Evolutionary conservation across 1,284 basidiomycete genomes (phyloP).

Genomic region (Rhodotorula sp.): DNA sequence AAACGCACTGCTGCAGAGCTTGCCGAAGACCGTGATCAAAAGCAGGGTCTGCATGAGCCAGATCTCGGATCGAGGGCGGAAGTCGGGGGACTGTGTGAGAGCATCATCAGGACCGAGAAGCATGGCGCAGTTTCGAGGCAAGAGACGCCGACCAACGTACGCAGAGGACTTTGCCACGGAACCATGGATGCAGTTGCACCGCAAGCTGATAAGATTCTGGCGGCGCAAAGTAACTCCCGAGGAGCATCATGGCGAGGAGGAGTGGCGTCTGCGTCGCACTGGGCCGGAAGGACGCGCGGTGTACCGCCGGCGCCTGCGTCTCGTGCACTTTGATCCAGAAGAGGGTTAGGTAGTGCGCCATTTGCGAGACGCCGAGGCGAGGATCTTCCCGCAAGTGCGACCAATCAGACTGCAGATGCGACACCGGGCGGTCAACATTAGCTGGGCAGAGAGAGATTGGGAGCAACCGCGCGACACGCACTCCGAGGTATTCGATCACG

Average conservation of each 20-base stretch:
- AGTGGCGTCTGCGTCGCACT: slow-evolving; percentile 26
- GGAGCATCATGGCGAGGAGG: slow-evolving; percentile 39
- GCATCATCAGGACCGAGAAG: too few species aligned
- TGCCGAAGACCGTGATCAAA: slow-evolving; percentile 36
- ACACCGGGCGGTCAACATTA: not conserved
- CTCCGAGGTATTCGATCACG: slow-evolving; percentile 38
- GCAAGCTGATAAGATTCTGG: slow-evolving; percentile 36
- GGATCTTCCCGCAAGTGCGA: slow-evolving; percentile 27
- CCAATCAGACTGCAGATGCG: slow-evolving; percentile 27
- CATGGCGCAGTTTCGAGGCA: not conserved
- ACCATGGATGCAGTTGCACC: slow-evolving; percentile 35
- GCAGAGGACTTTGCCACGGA: slow-evolving; percentile 41
- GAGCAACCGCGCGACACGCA: slow-evolving; percentile 5
- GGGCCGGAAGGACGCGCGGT: slow-evolving; percentile 37
- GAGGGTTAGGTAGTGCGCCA: slow-evolving; percentile 31
- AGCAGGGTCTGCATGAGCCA: slow-evolving; percentile 40
- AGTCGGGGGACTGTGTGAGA: slow-evolving; percentile 28
- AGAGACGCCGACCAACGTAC: not conserved
- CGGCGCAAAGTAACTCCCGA: slow-evolving; percentile 38
- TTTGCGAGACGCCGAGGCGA: slow-evolving; percentile 25
- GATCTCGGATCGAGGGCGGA: slow-evolving; percentile 39
- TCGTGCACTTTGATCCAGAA: slow-evolving; percentile 41
- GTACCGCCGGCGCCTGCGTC: slow-evolving; percentile 36
- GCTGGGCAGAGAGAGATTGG: not conserved
- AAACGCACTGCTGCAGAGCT: slow-evolving; percentile 37